Evolutionary conservation across 257 asterid species (phyloP), one percentile per base, ranked within the genome.

Genomic region (Verbena officinalis): DNA sequence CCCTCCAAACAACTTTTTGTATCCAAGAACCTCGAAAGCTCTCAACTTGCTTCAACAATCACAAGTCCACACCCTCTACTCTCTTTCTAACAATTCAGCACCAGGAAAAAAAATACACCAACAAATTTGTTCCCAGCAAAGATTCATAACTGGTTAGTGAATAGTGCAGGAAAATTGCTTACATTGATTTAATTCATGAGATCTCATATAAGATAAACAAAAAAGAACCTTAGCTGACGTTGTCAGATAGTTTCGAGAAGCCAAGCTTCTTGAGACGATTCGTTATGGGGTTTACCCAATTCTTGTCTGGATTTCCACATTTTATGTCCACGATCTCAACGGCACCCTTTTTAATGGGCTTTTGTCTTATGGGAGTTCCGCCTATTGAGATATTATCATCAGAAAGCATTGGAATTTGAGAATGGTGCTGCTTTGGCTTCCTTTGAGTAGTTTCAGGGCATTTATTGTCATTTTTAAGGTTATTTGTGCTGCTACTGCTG

Each of bases 251-350:
- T 69, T 86, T 88, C 5, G 95, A 80, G 77, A 85, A 86, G 9
- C 95, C 78, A 4, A 83, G 84, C 71, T 83, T 86, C 81, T 78
- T 86, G 30, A 88, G 66, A 46, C 94, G 85, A 62, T 76, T 84
- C 44, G 87, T 76, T 51, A 84, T 70, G 9, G 90, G 95, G 62
- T 69, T 82, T 17, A 63, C 82, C 87, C 83, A 81, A 11, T 74
- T 69, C 74, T 77, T 83, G 70, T 85, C 91, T 11, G 77, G 76
- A 71, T 71, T 83, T 60, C 95, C 87, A 70, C 96, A 86, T 78
- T 68, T 85, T 81, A 87, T 72, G 80, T 90, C 94, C 68, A 85
- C 94, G 13, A 85, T 69, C 65, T 87, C 95, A 53, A 85, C 94
- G 81, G 51, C 34, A n/a, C 76, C 78, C 65, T 77, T 79, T 53